phyloP scores from a whole-genome alignment of 805 yeast genomes.

The Wickerhamiella domercqiae region DNA sequence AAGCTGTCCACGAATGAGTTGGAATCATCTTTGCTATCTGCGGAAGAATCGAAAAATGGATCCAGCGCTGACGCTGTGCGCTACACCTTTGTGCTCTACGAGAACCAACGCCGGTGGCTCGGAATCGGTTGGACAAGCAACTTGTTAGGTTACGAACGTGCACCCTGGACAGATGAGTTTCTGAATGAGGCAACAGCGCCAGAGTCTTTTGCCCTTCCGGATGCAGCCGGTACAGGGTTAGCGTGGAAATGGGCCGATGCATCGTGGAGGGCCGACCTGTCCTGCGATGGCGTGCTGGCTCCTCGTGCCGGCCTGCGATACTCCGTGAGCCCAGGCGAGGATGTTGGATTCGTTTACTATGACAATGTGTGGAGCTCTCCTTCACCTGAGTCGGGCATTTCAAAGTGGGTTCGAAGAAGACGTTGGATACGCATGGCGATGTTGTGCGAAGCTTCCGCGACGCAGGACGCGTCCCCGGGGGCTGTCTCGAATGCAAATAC shows the following conservation, averaged over 20 bases:
- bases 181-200: constrained; percentile 70
- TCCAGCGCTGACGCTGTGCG: constrained; percentile 3
- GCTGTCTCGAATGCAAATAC: too few relatives aligned
- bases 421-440: constrained; percentile 95
- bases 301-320: constrained; percentile 34
- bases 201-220: constrained; percentile 68
- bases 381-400: constrained; percentile 68
- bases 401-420: constrained; percentile 85
- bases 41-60: background rate
- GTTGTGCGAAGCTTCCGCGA: constrained; percentile 30
- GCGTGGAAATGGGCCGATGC: constrained; percentile 92
- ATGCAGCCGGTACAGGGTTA: constrained; percentile 49
- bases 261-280: constrained; percentile 79
- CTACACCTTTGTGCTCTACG: constrained; percentile 83
- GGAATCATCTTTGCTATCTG: background rate
- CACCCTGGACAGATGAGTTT: constrained; percentile 96
- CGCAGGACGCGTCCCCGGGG: too few relatives aligned
- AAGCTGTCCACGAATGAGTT: background rate
- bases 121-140: constrained; percentile 97
- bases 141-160: constrained; percentile 78
- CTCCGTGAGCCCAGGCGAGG: constrained; percentile 42
- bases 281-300: constrained; percentile 71
- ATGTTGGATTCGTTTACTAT: constrained; percentile 76
- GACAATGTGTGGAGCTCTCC: constrained; percentile 95
- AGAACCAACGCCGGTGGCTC: constrained; percentile 92